A percentile compares a stretch with the other conserved stretches of the same genome.
These are phyloP conservation scores for Pseudoturritis turrita DNA, from an alignment of 345 rosid species.

Conservation along the genomic window DNA sequence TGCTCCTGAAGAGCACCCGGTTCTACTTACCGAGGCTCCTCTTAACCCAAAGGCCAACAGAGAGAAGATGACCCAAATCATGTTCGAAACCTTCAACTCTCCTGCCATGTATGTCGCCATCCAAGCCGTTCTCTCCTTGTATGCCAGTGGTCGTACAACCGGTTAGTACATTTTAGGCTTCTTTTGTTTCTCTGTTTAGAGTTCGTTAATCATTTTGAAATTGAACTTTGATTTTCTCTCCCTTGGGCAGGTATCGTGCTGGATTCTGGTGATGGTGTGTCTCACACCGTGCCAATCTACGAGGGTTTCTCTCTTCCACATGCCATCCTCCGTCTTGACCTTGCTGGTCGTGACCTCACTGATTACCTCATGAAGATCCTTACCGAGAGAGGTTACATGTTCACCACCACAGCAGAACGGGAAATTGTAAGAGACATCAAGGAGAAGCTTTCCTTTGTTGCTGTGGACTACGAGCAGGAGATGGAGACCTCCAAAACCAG, in stretches of 20 bases:
- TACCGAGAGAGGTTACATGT: constrained; percentile 47
- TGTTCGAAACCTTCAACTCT: constrained; percentile 54
- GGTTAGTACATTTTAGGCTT: constrained; percentile 30
- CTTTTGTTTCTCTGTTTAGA: neutral
- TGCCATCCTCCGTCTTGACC: constrained; percentile 64
- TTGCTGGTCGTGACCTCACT: constrained; percentile 60
- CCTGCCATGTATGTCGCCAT: constrained; percentile 62
- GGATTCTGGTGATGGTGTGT: constrained; percentile 62
- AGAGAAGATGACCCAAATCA: constrained; percentile 63
- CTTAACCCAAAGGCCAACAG: constrained; percentile 62
- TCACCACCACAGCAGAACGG: constrained; percentile 77
- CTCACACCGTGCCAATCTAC: constrained; percentile 58
- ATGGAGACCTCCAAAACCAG: constrained; percentile 62
- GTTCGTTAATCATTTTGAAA: neutral
- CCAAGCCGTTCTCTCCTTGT: constrained; percentile 56
- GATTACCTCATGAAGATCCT: constrained; percentile 63
- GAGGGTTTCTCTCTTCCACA: constrained; percentile 63
- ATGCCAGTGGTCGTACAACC: constrained; percentile 66
- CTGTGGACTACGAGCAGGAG: constrained; percentile 62
- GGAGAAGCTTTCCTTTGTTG: constrained; percentile 63
- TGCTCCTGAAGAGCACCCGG: constrained; percentile 60
- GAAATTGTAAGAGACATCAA: constrained; percentile 92
- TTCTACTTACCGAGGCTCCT: constrained; percentile 61
- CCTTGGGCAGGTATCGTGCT: constrained; percentile 47
- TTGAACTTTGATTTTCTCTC: neutral